Base-by-base conservation (phyloP, 441 rosid species). In the Populus hybrid region DNA sequence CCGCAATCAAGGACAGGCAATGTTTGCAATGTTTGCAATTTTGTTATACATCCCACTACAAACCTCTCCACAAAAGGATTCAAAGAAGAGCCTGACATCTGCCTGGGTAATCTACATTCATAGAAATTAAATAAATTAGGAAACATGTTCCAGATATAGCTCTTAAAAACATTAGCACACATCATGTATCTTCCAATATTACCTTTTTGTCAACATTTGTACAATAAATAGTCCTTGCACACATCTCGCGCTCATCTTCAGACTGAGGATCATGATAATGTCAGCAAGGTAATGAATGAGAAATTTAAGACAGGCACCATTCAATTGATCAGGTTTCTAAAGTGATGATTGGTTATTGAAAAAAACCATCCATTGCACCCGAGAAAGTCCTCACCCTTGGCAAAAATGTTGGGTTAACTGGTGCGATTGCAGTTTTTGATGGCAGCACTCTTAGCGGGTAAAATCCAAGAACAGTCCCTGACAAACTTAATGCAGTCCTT, bases 201-300 rank as follows among this genome's bases (percentile, higher is more conserved):
- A 94, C 99, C 97, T 90, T 90, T 84, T 90, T 91, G 88, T 95
- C 99, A 77, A 95, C 89, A 88, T 95, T 95, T 77, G 99, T 90
- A 75, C 98, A 94, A 80, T 95, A 95, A 70, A 95, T 86, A 81
- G 99, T 95, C 84, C 99, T 92, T 42, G 97, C 79, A 81, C 99
- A 95, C 98, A 91, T 94, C 87, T 95, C 99, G 2, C 97, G 95
- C 79, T 95, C 99, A 85, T 94, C 97, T 80, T 90, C 97, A 67
- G 94, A 91, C 99, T 95, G 84, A 67, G 84, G 46, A 78, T 53
- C 81, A 80, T 23, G n/a, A 73, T 35, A 71, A 69, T 34, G 68
- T 69, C 75, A 72, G 26, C 66, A 79, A 72, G 71, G 77, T 72
- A 77, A 63, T 23, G 9, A 68, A 53, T 68, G 77, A 16, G 36